Conservation (phyloP, 345 rosid species). For the Populus tremula region DNA sequence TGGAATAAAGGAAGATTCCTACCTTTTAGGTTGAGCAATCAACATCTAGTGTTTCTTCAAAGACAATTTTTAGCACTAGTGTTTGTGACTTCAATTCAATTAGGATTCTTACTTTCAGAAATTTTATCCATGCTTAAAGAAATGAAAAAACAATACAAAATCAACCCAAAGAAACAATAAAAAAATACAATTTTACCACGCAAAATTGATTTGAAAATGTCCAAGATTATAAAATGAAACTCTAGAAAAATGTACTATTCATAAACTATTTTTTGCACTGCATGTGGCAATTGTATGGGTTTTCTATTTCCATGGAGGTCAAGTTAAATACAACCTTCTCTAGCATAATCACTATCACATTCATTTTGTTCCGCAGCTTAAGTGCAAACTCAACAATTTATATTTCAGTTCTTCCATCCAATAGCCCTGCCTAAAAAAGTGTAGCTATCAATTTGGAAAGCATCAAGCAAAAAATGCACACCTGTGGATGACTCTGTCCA, state of each 20-base stretch:
- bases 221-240: too few species aligned
- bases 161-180: not conserved
- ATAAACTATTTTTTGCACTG: too few species aligned
- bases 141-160: not conserved
- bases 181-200: too few species aligned
- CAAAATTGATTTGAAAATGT: too few species aligned
- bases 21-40: not conserved
- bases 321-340: not conserved
- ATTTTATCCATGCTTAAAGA: not conserved
- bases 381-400: not conserved
- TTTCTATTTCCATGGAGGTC: too few species aligned
- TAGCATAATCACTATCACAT: not conserved
- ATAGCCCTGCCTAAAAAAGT: not conserved
- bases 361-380: not conserved
- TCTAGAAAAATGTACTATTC: too few species aligned
- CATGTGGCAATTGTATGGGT: too few species aligned
- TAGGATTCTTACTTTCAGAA: not conserved
- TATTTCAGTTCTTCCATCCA: not conserved
- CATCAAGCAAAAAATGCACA: constrained; percentile 26
- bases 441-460: not conserved
- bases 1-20: not conserved
- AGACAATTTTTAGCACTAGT: not conserved
- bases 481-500: constrained; percentile 98
- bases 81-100: not conserved
- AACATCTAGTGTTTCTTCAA: not conserved